These are phyloP conservation scores for Podaxis carcinomalis DNA, from an alignment of 768 basidiomycete species.

Conservation along the genomic window DNA sequence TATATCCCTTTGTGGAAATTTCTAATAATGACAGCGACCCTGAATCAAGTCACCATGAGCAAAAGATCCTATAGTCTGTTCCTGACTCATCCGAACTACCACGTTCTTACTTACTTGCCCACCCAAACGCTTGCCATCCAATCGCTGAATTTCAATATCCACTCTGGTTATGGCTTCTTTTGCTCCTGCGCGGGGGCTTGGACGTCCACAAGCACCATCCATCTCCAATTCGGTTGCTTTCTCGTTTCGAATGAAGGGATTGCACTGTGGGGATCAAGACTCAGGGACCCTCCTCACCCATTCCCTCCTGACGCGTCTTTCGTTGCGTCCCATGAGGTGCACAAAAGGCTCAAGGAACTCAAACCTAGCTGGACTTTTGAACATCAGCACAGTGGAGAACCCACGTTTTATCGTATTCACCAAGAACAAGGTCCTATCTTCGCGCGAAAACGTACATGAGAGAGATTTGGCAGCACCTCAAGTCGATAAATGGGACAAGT, in stretches of 20 bases:
- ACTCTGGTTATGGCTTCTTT: background rate
- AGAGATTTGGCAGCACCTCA: background rate
- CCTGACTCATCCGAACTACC: slow-evolving; percentile 8
- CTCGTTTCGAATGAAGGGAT: slow-evolving; percentile 5
- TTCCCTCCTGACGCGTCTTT: background rate
- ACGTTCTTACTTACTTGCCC: background rate
- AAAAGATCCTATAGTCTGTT: background rate
- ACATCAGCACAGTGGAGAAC: background rate
- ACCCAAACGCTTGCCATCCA: background rate
- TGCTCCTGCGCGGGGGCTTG: background rate
- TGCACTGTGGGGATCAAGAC: background rate
- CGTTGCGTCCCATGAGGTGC: background rate
- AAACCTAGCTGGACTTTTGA: slow-evolving; percentile 2
- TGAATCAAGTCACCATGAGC: background rate
- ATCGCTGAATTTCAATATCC: background rate
- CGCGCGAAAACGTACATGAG: background rate
- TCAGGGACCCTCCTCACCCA: background rate
- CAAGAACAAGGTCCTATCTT: background rate
- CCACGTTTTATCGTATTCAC: slow-evolving; percentile 5
- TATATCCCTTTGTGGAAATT: background rate
- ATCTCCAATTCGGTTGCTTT: slow-evolving; percentile 5
- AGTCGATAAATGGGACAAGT: slow-evolving; percentile 4
- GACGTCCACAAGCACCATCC: background rate
- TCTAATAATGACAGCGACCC: background rate
- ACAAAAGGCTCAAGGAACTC: background rate